These are phyloP conservation scores for Niebla homalea DNA, from an alignment of 495 filamentous ascomycete species.

Conservation along the genomic window DNA sequence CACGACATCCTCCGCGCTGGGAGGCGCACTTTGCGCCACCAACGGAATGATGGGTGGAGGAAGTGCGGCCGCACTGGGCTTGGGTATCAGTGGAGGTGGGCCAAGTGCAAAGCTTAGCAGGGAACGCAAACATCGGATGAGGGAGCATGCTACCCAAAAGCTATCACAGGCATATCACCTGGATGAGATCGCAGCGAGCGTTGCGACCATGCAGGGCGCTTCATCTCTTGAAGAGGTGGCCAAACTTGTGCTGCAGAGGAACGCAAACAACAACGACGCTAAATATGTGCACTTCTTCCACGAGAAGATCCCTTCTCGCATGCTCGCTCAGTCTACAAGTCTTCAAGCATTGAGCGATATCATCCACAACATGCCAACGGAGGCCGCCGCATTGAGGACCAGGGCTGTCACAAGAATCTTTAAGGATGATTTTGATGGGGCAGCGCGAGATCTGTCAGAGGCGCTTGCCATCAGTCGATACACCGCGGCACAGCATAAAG, in stretches of 20 bases:
- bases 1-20: constrained; percentile 42
- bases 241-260: constrained; percentile 54
- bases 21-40: constrained; percentile 38
- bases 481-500: constrained; percentile 28
- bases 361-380: constrained; percentile 43
- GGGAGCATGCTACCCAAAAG: constrained; percentile 64
- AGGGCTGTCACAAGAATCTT: constrained; percentile 60
- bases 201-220: constrained; percentile 69
- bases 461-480: constrained; percentile 48
- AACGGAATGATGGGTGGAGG: constrained; percentile 39
- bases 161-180: constrained; percentile 60
- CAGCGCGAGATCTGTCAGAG: constrained; percentile 51
- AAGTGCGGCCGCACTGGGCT: constrained; percentile 41
- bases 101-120: constrained; percentile 53
- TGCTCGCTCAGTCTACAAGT: constrained; percentile 60
- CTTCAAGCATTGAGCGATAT: constrained; percentile 51
- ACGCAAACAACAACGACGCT: constrained; percentile 48
- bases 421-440: constrained; percentile 58
- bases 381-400: constrained; percentile 54
- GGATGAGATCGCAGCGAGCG: constrained; percentile 69
- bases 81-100: constrained; percentile 46
- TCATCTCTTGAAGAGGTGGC: constrained; percentile 70
- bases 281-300: constrained; percentile 82
- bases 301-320: constrained; percentile 69
- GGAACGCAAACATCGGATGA: constrained; percentile 60